These are phyloP conservation scores for Hirsutella rhossiliensis DNA, from an alignment of 2,329 filamentous ascomycete species.

Conservation along the genomic window DNA sequence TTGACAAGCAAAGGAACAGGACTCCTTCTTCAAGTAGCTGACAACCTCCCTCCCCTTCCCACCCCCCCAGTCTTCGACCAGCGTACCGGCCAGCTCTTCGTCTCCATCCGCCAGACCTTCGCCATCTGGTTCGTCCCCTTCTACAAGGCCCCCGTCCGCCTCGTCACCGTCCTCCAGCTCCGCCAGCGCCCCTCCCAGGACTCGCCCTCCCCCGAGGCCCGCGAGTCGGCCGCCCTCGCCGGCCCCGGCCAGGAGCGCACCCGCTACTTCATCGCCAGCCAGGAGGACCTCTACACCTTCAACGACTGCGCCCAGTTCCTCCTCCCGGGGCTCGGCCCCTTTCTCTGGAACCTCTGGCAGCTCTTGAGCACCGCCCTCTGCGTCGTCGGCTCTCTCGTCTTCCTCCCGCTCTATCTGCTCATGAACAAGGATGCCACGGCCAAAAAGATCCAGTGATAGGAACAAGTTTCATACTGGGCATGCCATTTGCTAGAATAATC, in stretches of 20 bases:
- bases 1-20: no score
- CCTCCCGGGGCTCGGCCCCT: slow-evolving; percentile 41
- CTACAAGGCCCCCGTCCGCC: slow-evolving; percentile 53
- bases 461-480: neutral
- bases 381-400: slow-evolving; percentile 39
- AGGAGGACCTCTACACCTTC: slow-evolving; percentile 74
- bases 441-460: slow-evolving; percentile 3
- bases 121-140: slow-evolving; percentile 67
- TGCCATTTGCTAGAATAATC: neutral
- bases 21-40: neutral
- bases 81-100: slow-evolving; percentile 54
- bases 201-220: slow-evolving; percentile 1
- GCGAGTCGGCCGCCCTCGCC: slow-evolving; percentile 6
- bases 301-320: slow-evolving; percentile 67
- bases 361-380: slow-evolving; percentile 53
- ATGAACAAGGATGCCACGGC: slow-evolving; percentile 12
- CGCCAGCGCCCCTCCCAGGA: slow-evolving; percentile 26
- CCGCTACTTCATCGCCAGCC: slow-evolving; percentile 58
- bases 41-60: slow-evolving; percentile 4
- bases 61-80: slow-evolving; percentile 51
- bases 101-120: slow-evolving; percentile 64
- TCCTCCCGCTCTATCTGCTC: slow-evolving; percentile 21
- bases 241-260: slow-evolving; percentile 10
- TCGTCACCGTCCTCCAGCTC: slow-evolving; percentile 58
- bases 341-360: slow-evolving; percentile 48